Evolutionary conservation across 1,139 yeast species (phyloP), one percentile per base, ranked within the genome.

Genomic region (Zygoascus sp.): DNA sequence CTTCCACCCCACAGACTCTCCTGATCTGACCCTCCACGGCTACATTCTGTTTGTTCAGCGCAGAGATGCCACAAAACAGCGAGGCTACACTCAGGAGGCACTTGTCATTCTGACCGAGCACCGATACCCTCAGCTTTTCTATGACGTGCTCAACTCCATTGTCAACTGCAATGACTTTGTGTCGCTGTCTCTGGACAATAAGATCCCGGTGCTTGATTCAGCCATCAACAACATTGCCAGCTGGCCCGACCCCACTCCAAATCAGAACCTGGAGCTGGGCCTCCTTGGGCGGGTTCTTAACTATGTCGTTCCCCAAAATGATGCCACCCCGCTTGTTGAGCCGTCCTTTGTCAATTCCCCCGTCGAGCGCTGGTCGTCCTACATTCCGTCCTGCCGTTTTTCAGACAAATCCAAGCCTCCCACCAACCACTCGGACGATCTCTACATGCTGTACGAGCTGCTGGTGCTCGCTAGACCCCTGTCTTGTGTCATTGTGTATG

Each of bases 21-120:
- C 42, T 42, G 37, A 21, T 22, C 40, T 44, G 10, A 45, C 41
- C 1, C 25, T 59, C 16, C 54, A 55, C 42, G 66, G 63, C 8
- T 56, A 57, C 49, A 49, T 58, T 23, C 49, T 60, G 34, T 62
- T 61, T 45, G 48, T 56, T 11, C 62, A 59, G 38, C 46, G 46
- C 5, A 47, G 53, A 40, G 55, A 58, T 38, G 44, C 54, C 1
- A 46, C 53, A 17, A 47, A 46, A 11, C 40, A 49, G 1, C 40
- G 65, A 27, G 64, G 65, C 3, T 62, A 59, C 46, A 49, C 53
- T 3, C 66, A 61, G 40, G 63, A 62, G 47, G 53, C 64, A 1
- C 41, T 61, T 15, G 65, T 62, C 10, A 51, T 62, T 7, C 42
- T 62, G 6, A 56, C 63, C 2, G 50, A 44, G 16, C 55, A 55